Evolutionary conservation across 2,329 filamentous ascomycete genomes (phyloP).

Genomic region (Aspergillus caelatus): DNA sequence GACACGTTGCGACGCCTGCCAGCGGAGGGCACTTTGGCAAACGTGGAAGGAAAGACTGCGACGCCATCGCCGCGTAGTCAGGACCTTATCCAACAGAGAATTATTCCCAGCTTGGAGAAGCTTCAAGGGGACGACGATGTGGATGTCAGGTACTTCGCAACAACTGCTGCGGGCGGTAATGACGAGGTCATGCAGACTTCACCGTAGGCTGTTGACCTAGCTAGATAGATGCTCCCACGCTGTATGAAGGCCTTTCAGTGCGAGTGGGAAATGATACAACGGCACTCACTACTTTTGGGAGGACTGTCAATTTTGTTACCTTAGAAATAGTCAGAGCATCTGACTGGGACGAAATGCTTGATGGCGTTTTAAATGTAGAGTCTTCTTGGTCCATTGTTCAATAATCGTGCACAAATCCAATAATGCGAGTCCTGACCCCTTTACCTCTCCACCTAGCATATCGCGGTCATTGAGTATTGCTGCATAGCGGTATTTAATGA

Average conservation of each 20-base stretch:
- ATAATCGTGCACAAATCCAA: constrained; percentile 24
- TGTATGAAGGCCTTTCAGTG: constrained; percentile 17
- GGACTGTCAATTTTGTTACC: constrained; percentile 32
- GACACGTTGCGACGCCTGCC: constrained; percentile 90
- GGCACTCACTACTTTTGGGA: constrained; percentile 24
- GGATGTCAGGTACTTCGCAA: constrained; percentile 97
- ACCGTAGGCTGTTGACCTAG: constrained; percentile 34
- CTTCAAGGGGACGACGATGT: constrained; percentile 97
- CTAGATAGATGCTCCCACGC: constrained; percentile 14
- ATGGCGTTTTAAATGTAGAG: constrained; percentile 43
- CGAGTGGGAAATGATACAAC: constrained; percentile 22
- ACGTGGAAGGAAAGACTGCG: constrained; percentile 66
- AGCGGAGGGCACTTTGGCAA: constrained; percentile 81
- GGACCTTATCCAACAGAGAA: constrained; percentile 80
- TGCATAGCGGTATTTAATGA: neutral
- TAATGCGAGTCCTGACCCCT: constrained; percentile 2
- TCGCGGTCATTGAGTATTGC: too few relatives aligned
- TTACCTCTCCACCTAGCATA: neutral
- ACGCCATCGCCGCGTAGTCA: constrained; percentile 70
- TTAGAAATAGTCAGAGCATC: constrained; percentile 42
- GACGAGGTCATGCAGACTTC: constrained; percentile 60
- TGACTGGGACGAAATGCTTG: constrained; percentile 36
- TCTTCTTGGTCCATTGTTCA: constrained; percentile 30
- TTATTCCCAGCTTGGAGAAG: constrained; percentile 90
- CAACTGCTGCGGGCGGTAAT: constrained; percentile 70